Evolutionary conservation across 169 alveolate species (phyloP).

Genomic region (Cytauxzoon felis): DNA sequence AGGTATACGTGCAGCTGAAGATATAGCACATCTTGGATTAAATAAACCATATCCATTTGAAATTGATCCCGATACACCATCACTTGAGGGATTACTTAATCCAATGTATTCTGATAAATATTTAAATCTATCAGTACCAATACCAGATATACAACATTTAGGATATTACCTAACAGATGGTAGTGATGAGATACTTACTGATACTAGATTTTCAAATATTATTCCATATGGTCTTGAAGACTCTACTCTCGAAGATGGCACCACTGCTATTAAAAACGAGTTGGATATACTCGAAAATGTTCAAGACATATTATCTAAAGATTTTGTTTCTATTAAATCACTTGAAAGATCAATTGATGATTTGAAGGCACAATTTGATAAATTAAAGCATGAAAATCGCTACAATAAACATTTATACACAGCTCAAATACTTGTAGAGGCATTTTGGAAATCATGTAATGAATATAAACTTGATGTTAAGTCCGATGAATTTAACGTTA

Average conservation of each 20-base stretch:
- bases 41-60: constrained; percentile 42
- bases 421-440: not conserved
- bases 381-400: not conserved
- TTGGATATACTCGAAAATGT: constrained; percentile 1
- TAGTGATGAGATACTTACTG: constrained; percentile 70
- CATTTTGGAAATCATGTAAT: not conserved
- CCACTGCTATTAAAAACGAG: too few relatives aligned
- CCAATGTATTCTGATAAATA: constrained; percentile 54
- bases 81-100: constrained; percentile 55
- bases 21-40: constrained; percentile 66
- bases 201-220: constrained; percentile 48
- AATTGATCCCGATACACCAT: constrained; percentile 8
- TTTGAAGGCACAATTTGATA: not conserved
- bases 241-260: too few relatives aligned
- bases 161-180: constrained; percentile 78
- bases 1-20: constrained; percentile 77
- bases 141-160: constrained; percentile 28
- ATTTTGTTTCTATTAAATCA: not conserved
- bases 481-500: not conserved
- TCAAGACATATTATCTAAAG: not conserved
- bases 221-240: too few relatives aligned
- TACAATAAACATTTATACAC: constrained; percentile 3
- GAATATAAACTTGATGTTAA: not conserved
- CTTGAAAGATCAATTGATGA: not conserved
- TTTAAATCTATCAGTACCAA: constrained; percentile 64